These are phyloP conservation scores for Pythium dissotocum DNA, from an alignment of 352 stramenopile genomes.

Conservation along the genomic window DNA sequence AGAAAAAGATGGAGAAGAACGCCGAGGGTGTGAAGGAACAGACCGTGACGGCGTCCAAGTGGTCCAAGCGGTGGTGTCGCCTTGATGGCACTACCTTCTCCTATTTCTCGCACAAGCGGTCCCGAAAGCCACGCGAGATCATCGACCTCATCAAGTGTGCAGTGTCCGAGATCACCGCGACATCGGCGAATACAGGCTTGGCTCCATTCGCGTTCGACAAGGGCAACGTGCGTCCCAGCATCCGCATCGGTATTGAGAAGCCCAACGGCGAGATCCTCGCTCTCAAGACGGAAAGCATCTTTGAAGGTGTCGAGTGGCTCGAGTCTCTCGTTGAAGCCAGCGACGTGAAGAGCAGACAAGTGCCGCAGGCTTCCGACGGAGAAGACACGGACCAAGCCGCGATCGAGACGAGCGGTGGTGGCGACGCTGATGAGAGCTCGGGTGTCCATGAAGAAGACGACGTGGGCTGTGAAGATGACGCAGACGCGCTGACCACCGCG, in stretches of 20 bases:
- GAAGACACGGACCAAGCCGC: slow-evolving; percentile 10
- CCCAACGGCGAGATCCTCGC: slow-evolving; percentile 67
- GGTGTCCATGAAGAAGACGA: slow-evolving; percentile 16
- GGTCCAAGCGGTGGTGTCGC: slow-evolving; percentile 85
- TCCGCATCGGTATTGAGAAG: slow-evolving; percentile 74
- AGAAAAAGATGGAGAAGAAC: slow-evolving; percentile 53
- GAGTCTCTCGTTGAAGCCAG: slow-evolving; percentile 75
- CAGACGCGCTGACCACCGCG: not conserved
- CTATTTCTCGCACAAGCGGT: slow-evolving; percentile 82
- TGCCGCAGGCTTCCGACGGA: not conserved
- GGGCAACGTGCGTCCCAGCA: slow-evolving; percentile 40
- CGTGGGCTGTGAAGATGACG: not conserved
- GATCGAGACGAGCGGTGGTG: slow-evolving; percentile 22
- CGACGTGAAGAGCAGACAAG: slow-evolving; percentile 31
- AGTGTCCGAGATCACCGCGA: slow-evolving; percentile 63
- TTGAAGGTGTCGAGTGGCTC: slow-evolving; percentile 81
- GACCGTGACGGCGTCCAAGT: slow-evolving; percentile 60
- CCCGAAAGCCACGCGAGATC: slow-evolving; percentile 66
- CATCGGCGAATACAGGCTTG: slow-evolving; percentile 41
- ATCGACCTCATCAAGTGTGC: slow-evolving; percentile 74
- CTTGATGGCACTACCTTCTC: slow-evolving; percentile 77
- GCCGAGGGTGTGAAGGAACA: slow-evolving; percentile 59
- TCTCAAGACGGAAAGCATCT: slow-evolving; percentile 74
- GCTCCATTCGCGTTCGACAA: slow-evolving; percentile 60
- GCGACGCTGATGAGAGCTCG: slow-evolving; percentile 27